These are phyloP conservation scores for Hygrophoropsis aurantiaca DNA, from an alignment of 768 basidiomycete species.

Conservation along the genomic window DNA sequence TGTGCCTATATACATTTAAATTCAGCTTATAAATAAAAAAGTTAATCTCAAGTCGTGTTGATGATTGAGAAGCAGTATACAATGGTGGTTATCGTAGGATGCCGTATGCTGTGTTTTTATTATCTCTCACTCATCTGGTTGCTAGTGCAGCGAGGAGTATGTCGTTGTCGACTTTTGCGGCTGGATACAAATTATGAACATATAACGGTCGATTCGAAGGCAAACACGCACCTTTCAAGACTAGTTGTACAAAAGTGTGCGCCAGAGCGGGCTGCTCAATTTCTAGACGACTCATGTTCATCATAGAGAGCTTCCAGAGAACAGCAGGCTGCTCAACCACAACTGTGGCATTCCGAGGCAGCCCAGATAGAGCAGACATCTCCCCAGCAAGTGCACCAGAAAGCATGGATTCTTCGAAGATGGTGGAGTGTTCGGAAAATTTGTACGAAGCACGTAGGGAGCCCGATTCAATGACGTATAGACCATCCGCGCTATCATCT, in stretches of 20 bases:
- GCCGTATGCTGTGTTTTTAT: too few relatives aligned
- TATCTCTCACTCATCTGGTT: conserved; percentile 30
- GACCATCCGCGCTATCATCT: conserved; percentile 73
- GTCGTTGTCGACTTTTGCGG: conserved; percentile 66
- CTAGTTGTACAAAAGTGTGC: conserved; percentile 61
- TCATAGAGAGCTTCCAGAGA: conserved; percentile 76
- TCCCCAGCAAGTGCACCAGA: conserved; percentile 92
- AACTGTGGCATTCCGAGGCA: conserved; percentile 83
- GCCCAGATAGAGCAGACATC: conserved; percentile 76
- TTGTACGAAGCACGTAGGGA: conserved; percentile 80
- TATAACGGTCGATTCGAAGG: too few relatives aligned
- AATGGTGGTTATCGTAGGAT: too few relatives aligned
- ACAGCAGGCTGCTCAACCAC: conserved; percentile 75
- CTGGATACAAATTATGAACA: conserved; percentile 28
- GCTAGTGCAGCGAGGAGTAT: conserved; percentile 59
- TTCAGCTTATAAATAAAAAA: too few relatives aligned
- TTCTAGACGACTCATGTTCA: conserved; percentile 62
- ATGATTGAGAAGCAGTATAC: too few relatives aligned
- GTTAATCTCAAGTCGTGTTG: too few relatives aligned
- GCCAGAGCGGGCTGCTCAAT: conserved; percentile 65
- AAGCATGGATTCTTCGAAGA: conserved; percentile 89
- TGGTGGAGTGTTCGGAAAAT: conserved; percentile 66
- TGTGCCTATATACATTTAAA: neutral
- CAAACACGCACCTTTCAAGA: conserved; percentile 76
- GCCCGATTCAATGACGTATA: conserved; percentile 89